Evolutionary conservation across 2,329 filamentous ascomycete species (phyloP).

Genomic region (Periconia digitata): DNA sequence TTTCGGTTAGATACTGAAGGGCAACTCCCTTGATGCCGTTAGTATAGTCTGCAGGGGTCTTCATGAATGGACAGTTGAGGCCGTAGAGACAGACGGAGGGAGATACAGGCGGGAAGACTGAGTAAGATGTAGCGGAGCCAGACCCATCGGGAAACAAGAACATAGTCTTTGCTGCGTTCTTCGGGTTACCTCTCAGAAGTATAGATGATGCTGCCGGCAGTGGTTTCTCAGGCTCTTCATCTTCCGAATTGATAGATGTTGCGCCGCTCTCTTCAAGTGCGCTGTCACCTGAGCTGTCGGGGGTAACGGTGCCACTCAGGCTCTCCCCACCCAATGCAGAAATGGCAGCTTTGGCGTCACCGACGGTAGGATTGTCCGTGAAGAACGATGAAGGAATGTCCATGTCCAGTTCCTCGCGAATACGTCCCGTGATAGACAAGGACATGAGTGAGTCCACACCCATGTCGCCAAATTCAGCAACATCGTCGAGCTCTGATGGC

Average conservation of each 20-base stretch:
- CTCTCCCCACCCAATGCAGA: constrained; percentile 47
- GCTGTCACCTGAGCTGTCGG: constrained; percentile 46
- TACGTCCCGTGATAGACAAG: constrained; percentile 62
- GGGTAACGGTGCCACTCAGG: constrained; percentile 25
- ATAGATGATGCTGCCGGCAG: constrained; percentile 56
- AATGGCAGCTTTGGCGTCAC: constrained; percentile 62
- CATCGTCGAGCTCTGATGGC: constrained; percentile 58
- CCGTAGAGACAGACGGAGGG: constrained; percentile 54
- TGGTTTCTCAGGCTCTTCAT: constrained; percentile 48
- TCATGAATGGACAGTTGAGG: constrained; percentile 72
- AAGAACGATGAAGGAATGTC: constrained; percentile 62
- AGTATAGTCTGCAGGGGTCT: constrained; percentile 64
- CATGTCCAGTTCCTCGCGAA: constrained; percentile 62
- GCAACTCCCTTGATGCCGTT: constrained; percentile 68
- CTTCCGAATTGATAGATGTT: constrained; percentile 47
- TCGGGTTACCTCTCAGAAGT: constrained; percentile 59
- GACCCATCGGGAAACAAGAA: constrained; percentile 57
- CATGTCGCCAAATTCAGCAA: constrained; percentile 62
- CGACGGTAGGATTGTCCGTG: constrained; percentile 61
- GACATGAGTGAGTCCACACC: constrained; percentile 65
- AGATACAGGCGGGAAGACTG: constrained; percentile 58
- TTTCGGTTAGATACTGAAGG: constrained; percentile 66
- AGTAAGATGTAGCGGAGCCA: constrained; percentile 68
- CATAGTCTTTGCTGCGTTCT: constrained; percentile 57
- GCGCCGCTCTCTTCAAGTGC: constrained; percentile 41